Evolutionary conservation across 1,284 basidiomycete genomes (phyloP).

Genomic region (Cryptococcus neoformans): DNA sequence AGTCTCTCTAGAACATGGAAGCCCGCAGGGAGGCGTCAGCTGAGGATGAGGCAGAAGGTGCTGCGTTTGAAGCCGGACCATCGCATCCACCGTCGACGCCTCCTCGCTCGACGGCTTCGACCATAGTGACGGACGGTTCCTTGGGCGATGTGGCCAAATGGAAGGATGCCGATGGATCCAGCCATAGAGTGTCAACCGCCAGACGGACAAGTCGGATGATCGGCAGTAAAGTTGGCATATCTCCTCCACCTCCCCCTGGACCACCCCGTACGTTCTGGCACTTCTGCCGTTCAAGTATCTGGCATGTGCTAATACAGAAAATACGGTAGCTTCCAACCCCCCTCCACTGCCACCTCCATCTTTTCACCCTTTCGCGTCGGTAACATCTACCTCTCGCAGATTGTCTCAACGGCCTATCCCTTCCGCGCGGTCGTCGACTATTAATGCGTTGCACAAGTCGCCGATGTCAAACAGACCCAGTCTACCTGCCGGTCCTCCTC

Average conservation of each 20-base stretch:
- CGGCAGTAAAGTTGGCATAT: constrained; percentile 10
- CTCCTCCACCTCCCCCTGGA: constrained; percentile 24
- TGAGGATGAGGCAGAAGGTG: too few species aligned
- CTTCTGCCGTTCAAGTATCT: not conserved
- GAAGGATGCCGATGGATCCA: constrained; percentile 6
- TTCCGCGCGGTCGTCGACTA: constrained; percentile 6
- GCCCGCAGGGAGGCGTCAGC: too few species aligned
- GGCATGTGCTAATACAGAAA: not conserved
- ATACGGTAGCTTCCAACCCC: not conserved
- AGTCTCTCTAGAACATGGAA: too few species aligned
- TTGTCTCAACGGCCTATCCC: constrained; percentile 2
- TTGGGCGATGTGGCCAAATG: constrained; percentile 14
- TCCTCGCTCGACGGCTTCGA: not conserved
- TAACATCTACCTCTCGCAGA: constrained; percentile 1
- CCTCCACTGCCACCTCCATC: constrained; percentile 15
- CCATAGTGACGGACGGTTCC: constrained; percentile 5
- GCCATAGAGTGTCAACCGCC: not conserved
- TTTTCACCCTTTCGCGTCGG: constrained; percentile 14
- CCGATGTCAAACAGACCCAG: constrained; percentile 5
- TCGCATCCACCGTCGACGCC: not conserved
- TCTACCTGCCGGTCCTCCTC: constrained; percentile 16
- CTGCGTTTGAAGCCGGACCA: not conserved
- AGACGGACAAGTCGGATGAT: constrained; percentile 17
- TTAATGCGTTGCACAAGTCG: constrained; percentile 10
- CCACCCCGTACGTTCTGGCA: constrained; percentile 22